Evolutionary conservation across 495 filamentous ascomycete genomes (phyloP), one percentile per base, ranked within the genome.

Genomic region (Penicillium riverlandense): DNA sequence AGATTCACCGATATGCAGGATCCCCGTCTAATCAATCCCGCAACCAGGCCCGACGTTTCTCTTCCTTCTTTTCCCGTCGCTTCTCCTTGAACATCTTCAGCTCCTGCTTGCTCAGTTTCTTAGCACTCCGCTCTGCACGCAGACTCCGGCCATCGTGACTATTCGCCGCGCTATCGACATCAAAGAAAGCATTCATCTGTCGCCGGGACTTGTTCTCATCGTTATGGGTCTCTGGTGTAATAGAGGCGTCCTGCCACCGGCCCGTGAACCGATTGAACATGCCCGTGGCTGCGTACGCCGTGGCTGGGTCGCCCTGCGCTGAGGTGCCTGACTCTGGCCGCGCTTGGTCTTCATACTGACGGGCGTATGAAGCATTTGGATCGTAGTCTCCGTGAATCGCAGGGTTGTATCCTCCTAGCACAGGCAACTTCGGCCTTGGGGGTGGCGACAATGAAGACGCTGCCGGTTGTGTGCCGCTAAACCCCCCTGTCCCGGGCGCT

Each of bases 121-220:
- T 90, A n/a, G 81, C 82, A 35, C 83, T 81, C 29, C 62, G 73
- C 67, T 98, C 92, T 7, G 88, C 92, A 65, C 91, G 94, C 40
- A 98, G 66, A 58, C 89, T 95, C 43, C 86, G 79, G 7, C 92
- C 92, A 55, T 95, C 85, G 52, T 98, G 92, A 49, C 77, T 81
- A 58, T 96, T 96, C 1, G 94, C 94, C 14, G 90, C 91, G 9
- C 90, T 87, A 67, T 97, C 92, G n/a, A 97, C 92, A 57, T 97
- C 94, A 58, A 95, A 98, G 66, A 82, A 98, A 8, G 90, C 88
- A 57, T 83, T 84, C 86, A 97, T 86, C 72, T 97, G 92, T 37
- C 94, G 74, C 43, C 71, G 76, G 35, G 80, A 80, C 74, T 96
- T 96, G 50, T 88, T 87, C 62, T 92, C 90, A 57, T 96, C 92